Percentiles rank a stretch among this genome's conserved stretches.
These are phyloP conservation scores for Trichophyton schoenleinii DNA, from an alignment of 2,329 filamentous ascomycete genomes.

Conservation along the genomic window DNA sequence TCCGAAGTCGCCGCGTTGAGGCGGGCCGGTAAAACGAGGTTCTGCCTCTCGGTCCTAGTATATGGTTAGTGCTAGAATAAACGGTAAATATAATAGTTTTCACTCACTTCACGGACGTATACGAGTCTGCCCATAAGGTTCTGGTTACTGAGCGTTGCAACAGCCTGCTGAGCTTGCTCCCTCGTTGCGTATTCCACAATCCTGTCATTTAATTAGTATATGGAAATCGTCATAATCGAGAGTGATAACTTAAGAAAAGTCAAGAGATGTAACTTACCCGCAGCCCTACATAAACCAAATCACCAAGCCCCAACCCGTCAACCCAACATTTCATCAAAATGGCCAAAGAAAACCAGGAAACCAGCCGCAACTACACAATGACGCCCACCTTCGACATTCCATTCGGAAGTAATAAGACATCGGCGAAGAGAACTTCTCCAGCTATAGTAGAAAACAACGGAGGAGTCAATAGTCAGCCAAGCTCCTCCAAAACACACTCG, in stretches of 20 bases:
- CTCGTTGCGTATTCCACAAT: constrained; percentile 99
- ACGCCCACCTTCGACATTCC: constrained; percentile 99
- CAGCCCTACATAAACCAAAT: constrained; percentile 94
- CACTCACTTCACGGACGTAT: constrained; percentile 83
- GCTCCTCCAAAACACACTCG: constrained; percentile 4
- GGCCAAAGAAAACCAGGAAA: constrained; percentile 49
- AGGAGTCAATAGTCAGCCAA: constrained; percentile 26
- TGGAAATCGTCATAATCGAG: too few species aligned
- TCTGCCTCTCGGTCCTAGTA: constrained; percentile 88
- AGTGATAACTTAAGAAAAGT: neutral
- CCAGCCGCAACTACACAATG: constrained; percentile 81
- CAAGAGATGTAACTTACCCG: constrained; percentile 58
- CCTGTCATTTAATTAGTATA: constrained; percentile 37
- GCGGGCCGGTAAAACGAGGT: constrained; percentile 79
- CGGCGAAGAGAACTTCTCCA: constrained; percentile 98
- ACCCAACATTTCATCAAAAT: constrained; percentile 85
- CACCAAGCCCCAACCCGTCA: constrained; percentile 96
- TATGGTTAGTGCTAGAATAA: constrained; percentile 9
- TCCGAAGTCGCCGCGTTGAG: constrained; percentile 51
- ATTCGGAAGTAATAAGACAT: constrained; percentile 98
- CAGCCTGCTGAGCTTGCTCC: constrained; percentile 96
- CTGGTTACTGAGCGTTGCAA: constrained; percentile 96
- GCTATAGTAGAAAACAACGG: constrained; percentile 45
- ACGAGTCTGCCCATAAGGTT: constrained; percentile 97
- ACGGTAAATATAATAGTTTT: neutral